phyloP scores from a whole-genome alignment of 805 yeast genomes.

The Myxozyma kluyveri region DNA sequence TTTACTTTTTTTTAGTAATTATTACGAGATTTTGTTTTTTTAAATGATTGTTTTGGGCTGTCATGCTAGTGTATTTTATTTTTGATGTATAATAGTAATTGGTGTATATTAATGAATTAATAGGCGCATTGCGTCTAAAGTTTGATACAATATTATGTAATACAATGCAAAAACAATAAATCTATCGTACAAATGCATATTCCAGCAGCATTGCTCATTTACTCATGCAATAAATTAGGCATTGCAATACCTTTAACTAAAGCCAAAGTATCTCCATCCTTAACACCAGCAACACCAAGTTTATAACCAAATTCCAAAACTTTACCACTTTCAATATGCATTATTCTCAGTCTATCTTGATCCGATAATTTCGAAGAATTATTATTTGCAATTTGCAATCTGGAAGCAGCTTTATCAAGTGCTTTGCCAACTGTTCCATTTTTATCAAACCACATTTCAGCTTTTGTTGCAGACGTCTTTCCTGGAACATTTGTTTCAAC shows the following conservation, averaged over 20 bases:
- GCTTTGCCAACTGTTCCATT: conserved; percentile 61
- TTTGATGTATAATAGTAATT: no score
- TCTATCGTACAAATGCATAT: conserved; percentile 2
- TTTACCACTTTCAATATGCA: conserved; percentile 39
- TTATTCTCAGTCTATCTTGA: conserved; percentile 47
- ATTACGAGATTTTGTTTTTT: no score
- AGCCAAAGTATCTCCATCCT: conserved; percentile 52
- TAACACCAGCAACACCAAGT: conserved; percentile 41
- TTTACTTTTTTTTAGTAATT: no score
- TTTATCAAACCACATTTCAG: conserved; percentile 49
- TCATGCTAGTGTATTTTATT: no score
- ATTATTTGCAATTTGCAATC: conserved; percentile 47
- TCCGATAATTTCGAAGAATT: conserved; percentile 47
- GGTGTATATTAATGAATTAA: neutral
- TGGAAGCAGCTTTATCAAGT: conserved; percentile 52
- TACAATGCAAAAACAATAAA: neutral
- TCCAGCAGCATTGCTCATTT: neutral
- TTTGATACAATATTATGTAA: neutral
- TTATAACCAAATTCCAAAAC: conserved; percentile 43
- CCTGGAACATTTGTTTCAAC: conserved; percentile 30
- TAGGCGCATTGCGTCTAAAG: neutral
- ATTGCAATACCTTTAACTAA: conserved; percentile 49
- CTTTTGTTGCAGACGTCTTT: neutral
- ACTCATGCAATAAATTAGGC: conserved; percentile 22
- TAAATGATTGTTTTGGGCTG: no score